Conservation (phyloP, 768 basidiomycete genomes). For the Xerocomellus dryophilus region DNA sequence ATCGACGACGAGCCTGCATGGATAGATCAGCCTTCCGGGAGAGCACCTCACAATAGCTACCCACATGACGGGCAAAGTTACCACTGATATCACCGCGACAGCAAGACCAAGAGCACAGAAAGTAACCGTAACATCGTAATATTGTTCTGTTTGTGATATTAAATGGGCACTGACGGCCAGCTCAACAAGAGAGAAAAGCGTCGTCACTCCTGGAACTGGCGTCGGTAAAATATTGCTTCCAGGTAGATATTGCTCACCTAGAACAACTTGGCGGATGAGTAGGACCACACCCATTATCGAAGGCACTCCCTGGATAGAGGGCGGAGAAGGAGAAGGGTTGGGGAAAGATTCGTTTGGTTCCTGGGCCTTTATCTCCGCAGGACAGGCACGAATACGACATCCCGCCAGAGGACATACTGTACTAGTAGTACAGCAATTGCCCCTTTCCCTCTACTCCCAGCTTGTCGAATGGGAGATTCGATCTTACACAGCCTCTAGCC, state of each 20-base stretch:
- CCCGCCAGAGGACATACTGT: neutral
- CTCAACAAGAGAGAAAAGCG: slow-evolving; percentile 31
- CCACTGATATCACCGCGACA: slow-evolving; percentile 25
- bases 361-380: slow-evolving; percentile 11
- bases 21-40: neutral
- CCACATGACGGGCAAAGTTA: slow-evolving; percentile 32
- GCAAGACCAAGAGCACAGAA: slow-evolving; percentile 33
- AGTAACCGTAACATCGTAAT: slow-evolving; percentile 6
- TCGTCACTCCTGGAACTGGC: slow-evolving; percentile 8
- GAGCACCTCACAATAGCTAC: neutral
- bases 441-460: neutral
- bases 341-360: neutral
- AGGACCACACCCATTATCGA: slow-evolving; percentile 15
- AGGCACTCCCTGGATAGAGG: neutral
- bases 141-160: slow-evolving; percentile 17
- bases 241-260: slow-evolving; percentile 18
- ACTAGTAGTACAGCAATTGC: neutral
- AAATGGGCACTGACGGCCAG: slow-evolving; percentile 31
- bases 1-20: slow-evolving; percentile 36
- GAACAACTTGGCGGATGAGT: slow-evolving; percentile 15
- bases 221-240: slow-evolving; percentile 1
- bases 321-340: neutral
- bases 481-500: neutral
- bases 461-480: neutral
- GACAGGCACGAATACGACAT: neutral